These are phyloP conservation scores for Vitis hybrid DNA, from an alignment of 177 flowering plant genomes.

Conservation along the genomic window DNA sequence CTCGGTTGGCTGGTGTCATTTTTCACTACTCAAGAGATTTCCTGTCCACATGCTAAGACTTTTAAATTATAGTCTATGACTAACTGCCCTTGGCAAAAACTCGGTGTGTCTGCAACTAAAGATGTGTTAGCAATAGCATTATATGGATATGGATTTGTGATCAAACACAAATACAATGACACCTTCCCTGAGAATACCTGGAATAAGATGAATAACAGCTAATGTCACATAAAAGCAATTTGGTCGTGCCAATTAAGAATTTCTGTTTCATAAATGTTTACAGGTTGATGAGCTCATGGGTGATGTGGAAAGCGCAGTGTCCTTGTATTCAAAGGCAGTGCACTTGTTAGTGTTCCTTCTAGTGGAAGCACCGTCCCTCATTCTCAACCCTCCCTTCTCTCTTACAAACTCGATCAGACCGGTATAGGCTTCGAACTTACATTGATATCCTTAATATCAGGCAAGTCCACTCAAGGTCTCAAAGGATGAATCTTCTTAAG, in stretches of 20 bases:
- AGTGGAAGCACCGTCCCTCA: conserved; percentile 90
- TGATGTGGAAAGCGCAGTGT: conserved; percentile 55
- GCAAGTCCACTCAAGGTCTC: conserved; percentile 70
- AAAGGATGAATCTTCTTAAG: conserved; percentile 62
- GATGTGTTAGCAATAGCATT: too few species aligned
- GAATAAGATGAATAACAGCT: not conserved
- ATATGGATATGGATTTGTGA: too few species aligned
- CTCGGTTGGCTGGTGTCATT: too few species aligned
- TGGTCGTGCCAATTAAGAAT: too few species aligned
- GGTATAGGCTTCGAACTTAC: conserved; percentile 73
- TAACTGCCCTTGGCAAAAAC: too few species aligned
- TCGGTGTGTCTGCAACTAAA: too few species aligned
- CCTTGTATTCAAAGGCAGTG: conserved; percentile 75
- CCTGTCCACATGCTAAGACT: too few species aligned
- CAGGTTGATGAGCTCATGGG: conserved; percentile 96
- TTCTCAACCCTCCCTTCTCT: conserved; percentile 86
- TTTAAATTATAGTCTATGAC: too few species aligned
- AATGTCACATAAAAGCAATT: too few species aligned
- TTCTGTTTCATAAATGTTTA: not conserved
- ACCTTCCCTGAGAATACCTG: too few species aligned
- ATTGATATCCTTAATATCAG: conserved; percentile 74
- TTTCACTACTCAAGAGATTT: too few species aligned
- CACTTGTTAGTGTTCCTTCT: conserved; percentile 68
- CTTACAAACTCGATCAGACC: conserved; percentile 69
- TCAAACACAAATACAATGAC: not conserved